Base-by-base conservation (phyloP, 2,329 filamentous ascomycete species). In the Alternaria hordeiaustralica region DNA sequence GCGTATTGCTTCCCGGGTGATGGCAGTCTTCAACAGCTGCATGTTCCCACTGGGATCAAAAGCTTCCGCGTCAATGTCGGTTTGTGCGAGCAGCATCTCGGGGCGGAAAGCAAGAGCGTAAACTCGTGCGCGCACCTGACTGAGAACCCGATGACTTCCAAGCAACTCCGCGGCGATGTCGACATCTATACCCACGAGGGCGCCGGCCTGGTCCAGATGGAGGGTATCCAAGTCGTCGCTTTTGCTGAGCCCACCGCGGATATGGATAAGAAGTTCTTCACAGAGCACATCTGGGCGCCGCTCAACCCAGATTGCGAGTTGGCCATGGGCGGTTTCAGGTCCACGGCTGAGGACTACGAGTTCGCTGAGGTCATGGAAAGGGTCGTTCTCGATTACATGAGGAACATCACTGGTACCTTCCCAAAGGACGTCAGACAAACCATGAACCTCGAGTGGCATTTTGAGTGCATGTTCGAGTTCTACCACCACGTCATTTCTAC, bases 51-150 rank as follows among this genome's bases (percentile, higher is more conserved):
- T 44, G 49, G 18, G 3, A 68, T 79, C n/a, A 12, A 54, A 3
- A 46, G 50, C 4, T 65, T 79, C 11, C 45, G 53, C 4, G 59
- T 78, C 36, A 74, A 76, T 33, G 50, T 55, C 18, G 25, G 28
- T 26, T 6, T 58, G 36, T 41, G 36, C 36, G n/a, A 41, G 36
- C 36, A 41, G 36, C 36, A 41, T 18, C 36, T 18, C 36, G 36
- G 36, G n/a, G 36, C 36, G 18, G 36, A 41, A 41, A 41, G 36
- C n/a, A 41, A 41, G 36, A 41, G 36, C 36, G 36, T 41, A 18
- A 41, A 41, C 15, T 41, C 36, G 4, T 41, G 36, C 36, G 36
- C 36, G 36, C 36, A 41, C 36, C 36, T 41, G 36, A 41, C 36
- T 41, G 36, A 41, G 36, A 41, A 41, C 36, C 36, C 36, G n/a